Base-by-base conservation (phyloP, 768 basidiomycete genomes). In the Strobilomyces dryophilus region DNA sequence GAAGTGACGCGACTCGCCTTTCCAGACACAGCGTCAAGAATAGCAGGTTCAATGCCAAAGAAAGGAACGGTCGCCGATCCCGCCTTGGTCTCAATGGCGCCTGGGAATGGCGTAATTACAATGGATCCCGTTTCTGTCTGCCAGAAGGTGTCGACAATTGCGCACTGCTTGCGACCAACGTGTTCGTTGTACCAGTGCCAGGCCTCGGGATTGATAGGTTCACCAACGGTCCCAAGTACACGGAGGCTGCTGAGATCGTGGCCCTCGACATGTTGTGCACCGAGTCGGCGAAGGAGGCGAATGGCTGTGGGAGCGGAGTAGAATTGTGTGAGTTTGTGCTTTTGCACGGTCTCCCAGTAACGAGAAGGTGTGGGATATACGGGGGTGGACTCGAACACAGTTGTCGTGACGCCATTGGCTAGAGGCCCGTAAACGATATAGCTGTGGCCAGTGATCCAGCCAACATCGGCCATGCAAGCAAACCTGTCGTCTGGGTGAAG, bases 111-210 rank as follows among this genome's bases (percentile, higher is more conserved):
- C 0, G 95, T 92, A 53, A 99, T 81, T 49, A 94, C 85, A 69
- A 97, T 95, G 2, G 89, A 92, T 49, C 97, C 97, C 1, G 97
- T 98, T 76, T 99, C 95, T 0, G 97, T 99, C 80, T 98, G 95
- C 92, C 91, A 94, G 73, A 84, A 94, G 4, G 92, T 95, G 72
- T 97, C 94, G 39, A 95, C 94, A 59, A 98, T 85, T 7, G 95
- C 92, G 66, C 92, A 95, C 69, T 98, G 80, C 59, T 72, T 77
- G 64, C 81, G 80, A 10, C 95, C 97, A 49, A 97, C 94, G 65
- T 92, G 83, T 65, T 97, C 93, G 70, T 95, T 93, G 73, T 95
- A 97, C 95, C 95, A 98, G 63, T 95, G 82, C 95, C 97, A 98
- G 11, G 95, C 95, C 70, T 98, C 95, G 26, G 95, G 94, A 72